Evolutionary conservation across 371 early-diverging fungal species (phyloP).

Genomic region (Funneliformis caledonium): DNA sequence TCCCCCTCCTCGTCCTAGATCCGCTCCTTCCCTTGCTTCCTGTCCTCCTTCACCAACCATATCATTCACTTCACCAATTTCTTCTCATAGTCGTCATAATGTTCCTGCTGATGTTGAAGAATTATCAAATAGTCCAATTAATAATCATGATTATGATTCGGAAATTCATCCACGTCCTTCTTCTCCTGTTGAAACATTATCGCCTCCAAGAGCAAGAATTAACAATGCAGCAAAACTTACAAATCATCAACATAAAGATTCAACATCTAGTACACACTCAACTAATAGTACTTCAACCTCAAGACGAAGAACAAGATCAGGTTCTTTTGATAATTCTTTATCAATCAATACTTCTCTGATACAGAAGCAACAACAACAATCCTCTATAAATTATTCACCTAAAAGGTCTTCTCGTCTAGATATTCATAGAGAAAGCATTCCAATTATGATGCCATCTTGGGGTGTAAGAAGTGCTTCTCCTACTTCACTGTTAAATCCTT

Average conservation of each 20-base stretch:
- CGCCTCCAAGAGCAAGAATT: conserved; percentile 26
- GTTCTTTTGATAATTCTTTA: not conserved
- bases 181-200: conserved; percentile 36
- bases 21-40: conserved; percentile 6
- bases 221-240: not conserved
- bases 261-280: not conserved
- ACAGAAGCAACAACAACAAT: not conserved
- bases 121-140: conserved; percentile 1
- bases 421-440: not conserved
- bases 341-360: not conserved
- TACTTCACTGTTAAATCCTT: not conserved
- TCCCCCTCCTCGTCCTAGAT: conserved; percentile 29
- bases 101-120: conserved; percentile 1
- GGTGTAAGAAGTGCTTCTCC: not conserved
- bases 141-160: not conserved
- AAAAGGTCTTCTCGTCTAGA: not conserved
- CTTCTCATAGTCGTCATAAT: not conserved
- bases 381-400: not conserved
- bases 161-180: conserved; percentile 19
- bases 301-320: not conserved
- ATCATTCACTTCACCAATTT: conserved; percentile 3
- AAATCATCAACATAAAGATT: not conserved
- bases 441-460: conserved; percentile 18
- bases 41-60: conserved; percentile 16
- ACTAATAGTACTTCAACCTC: not conserved